Percentiles rank a stretch among this genome's conserved stretches.
These are phyloP conservation scores for Datisca glomerata DNA, from an alignment of 306 rosid species.

Conservation along the genomic window DNA sequence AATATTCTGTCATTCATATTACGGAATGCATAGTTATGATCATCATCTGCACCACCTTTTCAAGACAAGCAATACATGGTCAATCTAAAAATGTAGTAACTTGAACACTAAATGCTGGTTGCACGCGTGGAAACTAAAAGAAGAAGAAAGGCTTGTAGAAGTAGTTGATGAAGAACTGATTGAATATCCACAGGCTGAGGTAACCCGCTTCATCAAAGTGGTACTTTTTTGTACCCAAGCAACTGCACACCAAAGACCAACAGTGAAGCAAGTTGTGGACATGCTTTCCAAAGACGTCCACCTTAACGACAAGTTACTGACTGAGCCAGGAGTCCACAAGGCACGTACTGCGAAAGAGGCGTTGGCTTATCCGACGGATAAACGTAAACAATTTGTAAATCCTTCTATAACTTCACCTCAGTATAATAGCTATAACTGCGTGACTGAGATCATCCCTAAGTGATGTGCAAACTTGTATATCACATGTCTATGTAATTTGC, in stretches of 20 bases:
- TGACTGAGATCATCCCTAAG: conserved; percentile 60
- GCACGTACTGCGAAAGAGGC: conserved; percentile 21
- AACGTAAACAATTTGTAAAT: conserved; percentile 13
- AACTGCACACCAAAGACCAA: conserved; percentile 58
- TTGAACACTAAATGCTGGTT: neutral
- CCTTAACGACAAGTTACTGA: conserved; percentile 57
- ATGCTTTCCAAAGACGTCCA: conserved; percentile 78
- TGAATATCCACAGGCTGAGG: conserved; percentile 38
- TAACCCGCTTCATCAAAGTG: conserved; percentile 43
- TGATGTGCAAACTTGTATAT: conserved; percentile 16
- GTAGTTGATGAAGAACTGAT: conserved; percentile 51
- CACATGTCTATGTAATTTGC: no score
- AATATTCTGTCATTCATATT: no score
- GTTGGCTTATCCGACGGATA: conserved; percentile 35
- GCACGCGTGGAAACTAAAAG: conserved; percentile 69
- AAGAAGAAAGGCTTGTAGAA: conserved; percentile 54
- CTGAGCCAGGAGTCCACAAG: conserved; percentile 53
- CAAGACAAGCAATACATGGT: neutral
- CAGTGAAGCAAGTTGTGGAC: conserved; percentile 68
- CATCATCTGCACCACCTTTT: neutral
- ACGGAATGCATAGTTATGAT: no score
- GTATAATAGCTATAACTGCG: conserved; percentile 11
- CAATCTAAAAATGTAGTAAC: neutral
- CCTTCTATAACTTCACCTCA: conserved; percentile 15
- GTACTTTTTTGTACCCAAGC: conserved; percentile 87